phyloP scores from a whole-genome alignment of 106 monocot genomes.

The Iris macrosiphon region DNA sequence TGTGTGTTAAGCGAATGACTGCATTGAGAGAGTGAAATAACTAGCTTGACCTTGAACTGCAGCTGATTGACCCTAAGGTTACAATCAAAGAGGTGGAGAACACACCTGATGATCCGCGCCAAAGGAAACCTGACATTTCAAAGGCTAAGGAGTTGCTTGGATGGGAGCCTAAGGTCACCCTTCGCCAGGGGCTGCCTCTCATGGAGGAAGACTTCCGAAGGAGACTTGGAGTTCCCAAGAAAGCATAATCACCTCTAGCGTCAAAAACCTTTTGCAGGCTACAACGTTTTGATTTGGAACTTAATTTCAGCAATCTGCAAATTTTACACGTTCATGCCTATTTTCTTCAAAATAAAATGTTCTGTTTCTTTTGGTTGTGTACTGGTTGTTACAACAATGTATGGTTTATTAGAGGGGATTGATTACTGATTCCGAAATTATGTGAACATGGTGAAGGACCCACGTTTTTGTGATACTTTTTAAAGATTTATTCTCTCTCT shows the following conservation, averaged over 20 bases:
- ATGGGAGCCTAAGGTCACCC: conserved; percentile 23
- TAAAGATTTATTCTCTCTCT: too few species aligned
- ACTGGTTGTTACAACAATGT: too few species aligned
- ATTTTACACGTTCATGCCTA: neutral
- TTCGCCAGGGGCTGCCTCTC: conserved; percentile 31
- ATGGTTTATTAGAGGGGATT: too few species aligned
- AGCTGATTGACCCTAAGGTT: conserved; percentile 19
- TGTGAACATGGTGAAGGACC: too few species aligned
- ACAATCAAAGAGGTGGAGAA: conserved; percentile 17
- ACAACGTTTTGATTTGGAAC: neutral
- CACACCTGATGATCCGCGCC: conserved; percentile 33
- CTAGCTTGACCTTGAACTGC: too few species aligned
- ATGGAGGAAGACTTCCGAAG: conserved; percentile 28
- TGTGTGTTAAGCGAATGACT: too few species aligned
- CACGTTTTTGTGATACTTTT: too few species aligned
- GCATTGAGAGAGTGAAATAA: neutral
- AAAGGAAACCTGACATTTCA: conserved; percentile 29
- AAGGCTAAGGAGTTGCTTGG: conserved; percentile 33
- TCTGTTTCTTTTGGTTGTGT: too few species aligned
- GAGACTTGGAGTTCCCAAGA: neutral
- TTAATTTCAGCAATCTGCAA: neutral
- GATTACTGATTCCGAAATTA: too few species aligned
- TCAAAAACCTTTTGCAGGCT: neutral
- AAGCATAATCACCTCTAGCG: neutral
- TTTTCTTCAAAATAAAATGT: too few species aligned